A percentile compares a stretch with the other conserved stretches of the same genome.
These are phyloP conservation scores for Arthrobotrys iridis DNA, from an alignment of 2,329 filamentous ascomycete genomes.

Conservation along the genomic window DNA sequence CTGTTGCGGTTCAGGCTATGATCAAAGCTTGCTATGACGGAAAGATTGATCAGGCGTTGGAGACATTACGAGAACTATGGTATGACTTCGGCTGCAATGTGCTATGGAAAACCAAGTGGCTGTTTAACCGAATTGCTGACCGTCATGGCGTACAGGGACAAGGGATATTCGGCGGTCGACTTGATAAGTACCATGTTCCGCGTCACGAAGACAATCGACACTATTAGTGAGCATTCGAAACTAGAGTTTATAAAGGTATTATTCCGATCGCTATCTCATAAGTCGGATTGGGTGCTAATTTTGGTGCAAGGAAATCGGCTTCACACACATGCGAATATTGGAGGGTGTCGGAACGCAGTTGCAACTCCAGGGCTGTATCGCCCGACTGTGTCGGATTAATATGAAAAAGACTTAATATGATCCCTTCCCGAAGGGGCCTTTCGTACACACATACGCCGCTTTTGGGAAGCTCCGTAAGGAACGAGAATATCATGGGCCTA, in stretches of 20 bases:
- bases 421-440: neutral
- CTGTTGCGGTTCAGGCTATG: slow-evolving; percentile 98
- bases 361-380: slow-evolving; percentile 91
- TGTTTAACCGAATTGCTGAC: too few relatives aligned
- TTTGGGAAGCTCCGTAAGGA: too few relatives aligned
- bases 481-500: too few relatives aligned
- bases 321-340: slow-evolving; percentile 99
- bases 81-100: slow-evolving; percentile 3
- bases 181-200: slow-evolving; percentile 99
- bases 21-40: slow-evolving; percentile 95
- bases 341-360: slow-evolving; percentile 95
- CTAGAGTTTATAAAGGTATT: slow-evolving; percentile 85
- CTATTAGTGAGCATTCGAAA: slow-evolving; percentile 91
- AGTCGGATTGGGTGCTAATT: neutral
- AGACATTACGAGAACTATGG: slow-evolving; percentile 90
- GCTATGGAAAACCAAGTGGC: neutral
- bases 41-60: slow-evolving; percentile 86
- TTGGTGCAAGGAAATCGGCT: slow-evolving; percentile 80
- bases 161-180: slow-evolving; percentile 98
- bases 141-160: slow-evolving; percentile 63
- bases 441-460: too few relatives aligned
- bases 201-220: slow-evolving; percentile 94
- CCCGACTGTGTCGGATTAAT: slow-evolving; percentile 90
- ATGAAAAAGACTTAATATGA: slow-evolving; percentile 67
- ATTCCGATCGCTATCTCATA: neutral